Base-by-base conservation (phyloP, 2,329 filamentous ascomycete species). In the Fusarium caatingaense region DNA sequence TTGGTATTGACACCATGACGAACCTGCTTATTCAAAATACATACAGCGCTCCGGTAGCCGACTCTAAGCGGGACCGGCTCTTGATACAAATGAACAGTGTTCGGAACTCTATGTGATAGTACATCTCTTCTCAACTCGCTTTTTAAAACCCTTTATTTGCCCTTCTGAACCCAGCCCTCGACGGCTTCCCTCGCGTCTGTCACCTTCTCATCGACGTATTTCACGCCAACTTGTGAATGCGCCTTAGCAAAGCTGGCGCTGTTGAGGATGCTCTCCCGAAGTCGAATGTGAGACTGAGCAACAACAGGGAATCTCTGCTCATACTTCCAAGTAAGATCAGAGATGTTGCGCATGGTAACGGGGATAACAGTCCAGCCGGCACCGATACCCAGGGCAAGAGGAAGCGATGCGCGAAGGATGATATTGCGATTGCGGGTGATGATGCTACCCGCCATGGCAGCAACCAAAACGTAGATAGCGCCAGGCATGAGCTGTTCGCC, bases 401-500 rank as follows among this genome's bases (percentile, higher is more conserved):
- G 96, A 3, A 92, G 87, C 3, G 90, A 85, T 56, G 91, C 90
- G 72, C 96, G 90, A 56, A 99, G 84, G 68, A 97, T 80, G 68
- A 98, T 87, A 80, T 92, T 94, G 74, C 95, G 90, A 85, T 97
- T 97, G 69, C 95, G 90, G 58, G 93, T 89, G 58, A 98, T 85
- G 79, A 99, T 98, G 80, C 90, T 94, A 74, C 95, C 96, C 37
- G 96, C 93, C 94, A 99, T 98, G 75, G 93, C 91, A 44, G 94
- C 91, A 49, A 99, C 94, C 30, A 98, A 88, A 48, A 98, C 94
- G 83, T 98, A 98, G 73, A 98, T 89, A 64, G 90, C 86, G 27
- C 95, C 95, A 34, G 96, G 96, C 82, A 98, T 90, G 60, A 99
- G 87, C 78, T 90, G 90, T 85, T 99, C 96, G 79, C 92, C 93